A percentile compares a stretch with the other conserved stretches of the same genome.
These are phyloP conservation scores for Canariomyces notabilis DNA, from an alignment of 2,329 filamentous ascomycete genomes.

Conservation along the genomic window DNA sequence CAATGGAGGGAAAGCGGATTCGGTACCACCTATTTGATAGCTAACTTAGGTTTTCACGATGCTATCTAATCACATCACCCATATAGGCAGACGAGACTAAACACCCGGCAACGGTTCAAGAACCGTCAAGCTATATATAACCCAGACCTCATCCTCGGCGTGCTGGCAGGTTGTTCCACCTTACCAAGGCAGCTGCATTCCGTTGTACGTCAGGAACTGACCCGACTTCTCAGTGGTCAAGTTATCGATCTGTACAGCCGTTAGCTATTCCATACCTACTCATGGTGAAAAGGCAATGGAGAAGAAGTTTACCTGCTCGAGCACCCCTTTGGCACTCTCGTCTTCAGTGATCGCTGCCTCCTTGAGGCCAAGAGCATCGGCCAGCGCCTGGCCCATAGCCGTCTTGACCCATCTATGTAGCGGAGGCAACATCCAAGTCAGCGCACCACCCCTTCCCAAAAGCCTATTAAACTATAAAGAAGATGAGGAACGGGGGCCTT, in stretches of 20 bases:
- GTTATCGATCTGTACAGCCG: constrained; percentile 17
- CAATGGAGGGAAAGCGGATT: no score
- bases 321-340: constrained; percentile 22
- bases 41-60: no score
- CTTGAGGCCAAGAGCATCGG: constrained; percentile 23
- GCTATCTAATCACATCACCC: no score
- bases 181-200: constrained; percentile 25
- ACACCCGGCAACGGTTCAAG: no score
- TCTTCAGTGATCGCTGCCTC: constrained; percentile 23
- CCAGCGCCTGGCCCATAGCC: constrained; percentile 24
- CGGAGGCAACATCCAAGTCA: not conserved
- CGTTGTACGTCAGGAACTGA: constrained; percentile 20
- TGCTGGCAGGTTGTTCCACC: no score
- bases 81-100: no score
- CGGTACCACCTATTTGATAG: no score
- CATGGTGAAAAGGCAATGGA: not conserved
- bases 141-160: no score
- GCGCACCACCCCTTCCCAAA: not conserved
- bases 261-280: not conserved
- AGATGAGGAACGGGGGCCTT: not conserved
- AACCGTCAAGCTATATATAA: no score
- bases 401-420: constrained; percentile 27
- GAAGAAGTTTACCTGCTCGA: constrained; percentile 23
- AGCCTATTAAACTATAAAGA: not conserved
- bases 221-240: constrained; percentile 22